Evolutionary conservation across 1,139 yeast genomes (phyloP).

Genomic region (Saccharomyces hybrid): DNA sequence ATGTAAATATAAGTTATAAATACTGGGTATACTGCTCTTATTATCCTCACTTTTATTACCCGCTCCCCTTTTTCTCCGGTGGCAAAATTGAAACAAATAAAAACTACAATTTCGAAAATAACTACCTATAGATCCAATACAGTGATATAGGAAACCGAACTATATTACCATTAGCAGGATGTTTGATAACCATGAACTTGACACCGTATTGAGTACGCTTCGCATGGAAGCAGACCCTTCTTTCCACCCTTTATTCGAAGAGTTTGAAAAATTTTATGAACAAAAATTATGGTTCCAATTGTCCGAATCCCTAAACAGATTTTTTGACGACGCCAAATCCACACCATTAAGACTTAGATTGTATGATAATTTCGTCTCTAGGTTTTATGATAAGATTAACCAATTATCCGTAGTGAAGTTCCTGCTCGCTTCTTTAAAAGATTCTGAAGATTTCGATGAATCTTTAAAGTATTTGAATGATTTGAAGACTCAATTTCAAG

Average conservation of each 20-base stretch:
- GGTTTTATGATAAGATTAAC: slow-evolving; percentile 65
- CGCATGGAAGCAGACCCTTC: slow-evolving; percentile 59
- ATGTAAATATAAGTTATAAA: too few relatives aligned
- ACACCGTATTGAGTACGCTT: slow-evolving; percentile 57
- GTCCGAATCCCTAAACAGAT: slow-evolving; percentile 56
- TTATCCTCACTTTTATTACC: not conserved
- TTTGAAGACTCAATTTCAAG: slow-evolving; percentile 39
- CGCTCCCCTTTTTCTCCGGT: not conserved
- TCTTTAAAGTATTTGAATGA: slow-evolving; percentile 50
- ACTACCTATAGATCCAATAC: not conserved
- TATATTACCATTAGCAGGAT: not conserved
- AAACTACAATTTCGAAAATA: not conserved
- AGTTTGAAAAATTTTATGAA: slow-evolving; percentile 81
- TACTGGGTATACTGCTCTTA: not conserved
- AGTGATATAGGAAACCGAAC: not conserved
- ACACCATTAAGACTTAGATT: slow-evolving; percentile 53
- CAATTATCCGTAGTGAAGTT: slow-evolving; percentile 73
- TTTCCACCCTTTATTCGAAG: slow-evolving; percentile 55
- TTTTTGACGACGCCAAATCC: slow-evolving; percentile 49
- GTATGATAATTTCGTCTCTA: slow-evolving; percentile 61
- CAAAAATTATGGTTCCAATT: slow-evolving; percentile 77
- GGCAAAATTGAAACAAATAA: not conserved
- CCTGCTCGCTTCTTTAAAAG: slow-evolving; percentile 50
- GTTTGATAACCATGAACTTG: slow-evolving; percentile 19
- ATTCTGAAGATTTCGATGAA: slow-evolving; percentile 40